These are phyloP conservation scores for Cairneyella variabilis DNA, from an alignment of 495 filamentous ascomycete species.

Conservation along the genomic window DNA sequence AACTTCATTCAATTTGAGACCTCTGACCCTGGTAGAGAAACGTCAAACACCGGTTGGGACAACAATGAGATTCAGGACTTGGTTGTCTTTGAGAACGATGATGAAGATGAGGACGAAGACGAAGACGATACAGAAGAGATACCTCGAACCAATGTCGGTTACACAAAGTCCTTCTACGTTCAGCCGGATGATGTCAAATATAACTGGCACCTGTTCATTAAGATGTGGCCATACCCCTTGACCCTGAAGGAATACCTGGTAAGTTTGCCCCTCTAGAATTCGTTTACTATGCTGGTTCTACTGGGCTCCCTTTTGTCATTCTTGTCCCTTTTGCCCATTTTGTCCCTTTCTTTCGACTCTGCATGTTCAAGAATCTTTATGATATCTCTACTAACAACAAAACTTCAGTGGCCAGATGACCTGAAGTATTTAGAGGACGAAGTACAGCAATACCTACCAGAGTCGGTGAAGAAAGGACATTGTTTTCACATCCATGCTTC, in stretches of 20 bases:
- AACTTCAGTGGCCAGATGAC: too few species aligned
- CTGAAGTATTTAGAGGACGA: too few species aligned
- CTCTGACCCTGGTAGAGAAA: neutral
- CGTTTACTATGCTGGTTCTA: too few species aligned
- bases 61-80: neutral
- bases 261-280: neutral
- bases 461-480: conserved; percentile 22
- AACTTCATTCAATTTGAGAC: neutral
- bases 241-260: conserved; percentile 34
- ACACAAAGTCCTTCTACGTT: neutral
- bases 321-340: neutral
- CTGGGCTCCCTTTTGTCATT: too few species aligned
- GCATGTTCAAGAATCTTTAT: too few species aligned
- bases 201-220: conserved; percentile 32
- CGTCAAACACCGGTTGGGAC: neutral
- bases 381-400: too few species aligned
- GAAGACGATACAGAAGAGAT: conserved; percentile 8
- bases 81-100: neutral
- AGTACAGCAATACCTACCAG: neutral
- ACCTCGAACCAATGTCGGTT: neutral
- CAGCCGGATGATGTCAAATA: neutral
- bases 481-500: conserved; percentile 37
- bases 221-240: conserved; percentile 40
- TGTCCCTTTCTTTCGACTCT: neutral
- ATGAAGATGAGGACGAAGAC: conserved; percentile 16